Base-by-base conservation (phyloP, 768 basidiomycete species). In the Serendipita vermifera region DNA sequence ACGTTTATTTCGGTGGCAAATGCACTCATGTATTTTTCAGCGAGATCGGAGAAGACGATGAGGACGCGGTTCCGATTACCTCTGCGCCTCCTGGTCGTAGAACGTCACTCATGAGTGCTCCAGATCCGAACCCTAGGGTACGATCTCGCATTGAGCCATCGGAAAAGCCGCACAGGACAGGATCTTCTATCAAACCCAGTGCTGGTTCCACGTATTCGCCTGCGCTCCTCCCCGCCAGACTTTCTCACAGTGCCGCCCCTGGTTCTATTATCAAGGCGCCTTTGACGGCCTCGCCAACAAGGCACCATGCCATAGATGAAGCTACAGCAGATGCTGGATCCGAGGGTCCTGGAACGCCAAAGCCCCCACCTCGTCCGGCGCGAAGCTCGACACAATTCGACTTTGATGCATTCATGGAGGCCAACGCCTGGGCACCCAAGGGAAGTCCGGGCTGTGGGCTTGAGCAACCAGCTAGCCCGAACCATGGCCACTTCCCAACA, bases 151-250 rank as follows among this genome's bases (percentile, higher is more conserved):
- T 5, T 6, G 4, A 26, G 46, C 46, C 7, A n/a, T n/a, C n/a
- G n/a, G n/a, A n/a, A n/a, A 5, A 5, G 4, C 39, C 26, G 39
- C 17, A 40, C 39, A 51, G 27, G 27, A 29, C 46, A 7, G 29
- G 22, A 3, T 51, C 46, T 22, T 26, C 46, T 6, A n/a, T 51
- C 46, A 51, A 26, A n/a, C 20, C 46, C 31, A 29, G 9, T 7
- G 20, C 46, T 51, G 46, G 46, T 6, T 51, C 46, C 9, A 51
- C 46, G 5, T 51, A 51, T 51, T 51, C 46, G n/a, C 46, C 46
- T n/a, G 46, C 46, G 46, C 22, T 51, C 6, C 46, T 51, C 6
- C 46, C 46, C 15, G 27, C 35, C 35, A 9, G n/a, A 9, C 35
- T 36, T n/a, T 36, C 46, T 26, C 46, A 17, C n/a, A n/a, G n/a